phyloP scores from a whole-genome alignment of 1,284 basidiomycete genomes.

The Grifola frondosa region DNA sequence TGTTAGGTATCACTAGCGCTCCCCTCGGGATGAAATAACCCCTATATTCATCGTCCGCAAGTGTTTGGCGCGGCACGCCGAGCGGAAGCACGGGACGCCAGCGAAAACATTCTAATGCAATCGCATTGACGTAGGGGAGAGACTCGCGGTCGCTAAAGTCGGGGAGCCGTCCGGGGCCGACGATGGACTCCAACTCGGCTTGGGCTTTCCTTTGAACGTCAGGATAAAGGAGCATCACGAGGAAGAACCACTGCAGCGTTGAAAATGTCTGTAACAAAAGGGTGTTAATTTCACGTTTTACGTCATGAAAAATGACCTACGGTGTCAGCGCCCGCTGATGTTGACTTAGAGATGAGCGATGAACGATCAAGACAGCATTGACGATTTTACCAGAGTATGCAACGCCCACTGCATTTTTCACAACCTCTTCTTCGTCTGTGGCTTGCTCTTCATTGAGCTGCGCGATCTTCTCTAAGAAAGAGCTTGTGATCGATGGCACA shows the following conservation, averaged over 20 bases:
- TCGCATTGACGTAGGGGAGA: slow-evolving; percentile 32
- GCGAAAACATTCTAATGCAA: slow-evolving; percentile 33
- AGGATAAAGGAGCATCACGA: slow-evolving; percentile 33
- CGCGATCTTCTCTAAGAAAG: slow-evolving; percentile 4
- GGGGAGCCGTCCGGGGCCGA: slow-evolving; percentile 31
- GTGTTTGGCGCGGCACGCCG: slow-evolving; percentile 13
- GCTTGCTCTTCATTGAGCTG: background rate
- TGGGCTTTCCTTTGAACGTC: slow-evolving; percentile 31
- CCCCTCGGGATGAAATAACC: slow-evolving; percentile 13
- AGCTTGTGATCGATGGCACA: slow-evolving; percentile 1
- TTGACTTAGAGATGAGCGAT: no score
- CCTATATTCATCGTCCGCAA: slow-evolving; percentile 14
- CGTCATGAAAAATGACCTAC: background rate
- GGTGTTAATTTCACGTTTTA: background rate
- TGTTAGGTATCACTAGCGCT: slow-evolving; percentile 10
- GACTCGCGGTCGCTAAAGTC: slow-evolving; percentile 26
- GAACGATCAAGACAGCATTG: background rate
- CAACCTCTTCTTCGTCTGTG: slow-evolving; percentile 5
- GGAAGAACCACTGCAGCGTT: slow-evolving; percentile 21
- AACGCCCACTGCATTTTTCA: slow-evolving; percentile 9
- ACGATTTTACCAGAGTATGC: slow-evolving; percentile 16
- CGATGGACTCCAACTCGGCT: slow-evolving; percentile 32
- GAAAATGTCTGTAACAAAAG: slow-evolving; percentile 10
- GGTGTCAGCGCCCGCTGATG: slow-evolving; percentile 14
- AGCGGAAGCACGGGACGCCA: slow-evolving; percentile 26